Evolutionary conservation across 352 stramenopile species (phyloP), one percentile per base, ranked within the genome.

Genomic region (Elongisporangium prolatum): DNA sequence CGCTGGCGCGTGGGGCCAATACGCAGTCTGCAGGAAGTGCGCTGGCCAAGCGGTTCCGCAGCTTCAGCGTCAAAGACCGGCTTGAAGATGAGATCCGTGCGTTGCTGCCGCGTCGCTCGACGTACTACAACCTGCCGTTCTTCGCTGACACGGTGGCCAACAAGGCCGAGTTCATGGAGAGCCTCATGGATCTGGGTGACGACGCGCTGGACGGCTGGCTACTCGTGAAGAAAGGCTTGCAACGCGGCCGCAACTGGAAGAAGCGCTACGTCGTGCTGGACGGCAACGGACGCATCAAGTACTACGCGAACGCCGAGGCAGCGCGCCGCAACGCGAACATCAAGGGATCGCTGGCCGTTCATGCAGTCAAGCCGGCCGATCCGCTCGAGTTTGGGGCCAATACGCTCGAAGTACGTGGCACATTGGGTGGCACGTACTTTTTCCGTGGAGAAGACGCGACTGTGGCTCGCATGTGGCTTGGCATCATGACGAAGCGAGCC

Each of bases 231-330:
- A 89, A 89, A 59, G 80, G 77, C 4, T 47, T 77, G 34, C 77
- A 85, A 55, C 81, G 80, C 20, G 80, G 76, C 40, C 87, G 86
- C 52, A 77, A 88, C 64, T 94, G 85, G 85, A 92, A 94, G 68
- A 94, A 94, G 52, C 79, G 83, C 34, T 94, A 76, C 55, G 80
- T 92, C 14, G 72, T 90, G 49, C 65, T 94, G 47, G 82, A 92
- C 63, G 71, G 65, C 13, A 86, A 91, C 58, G 82, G 77, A 18
- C 68, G 83, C 53, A 69, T 94, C 60, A 90, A 88, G 68, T 92
- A 90, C 61, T 94, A 77, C 63, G 74, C 80, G 18, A 91, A 91
- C 57, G 83, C 77, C 8, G 85, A 92, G 37, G 79, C 80, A 10
- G 81, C 85, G n/a, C 71, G 85, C 17, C 77, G 81, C 56, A 91